Base-by-base conservation (phyloP, 345 rosid species). In the Linum lewisii region DNA sequence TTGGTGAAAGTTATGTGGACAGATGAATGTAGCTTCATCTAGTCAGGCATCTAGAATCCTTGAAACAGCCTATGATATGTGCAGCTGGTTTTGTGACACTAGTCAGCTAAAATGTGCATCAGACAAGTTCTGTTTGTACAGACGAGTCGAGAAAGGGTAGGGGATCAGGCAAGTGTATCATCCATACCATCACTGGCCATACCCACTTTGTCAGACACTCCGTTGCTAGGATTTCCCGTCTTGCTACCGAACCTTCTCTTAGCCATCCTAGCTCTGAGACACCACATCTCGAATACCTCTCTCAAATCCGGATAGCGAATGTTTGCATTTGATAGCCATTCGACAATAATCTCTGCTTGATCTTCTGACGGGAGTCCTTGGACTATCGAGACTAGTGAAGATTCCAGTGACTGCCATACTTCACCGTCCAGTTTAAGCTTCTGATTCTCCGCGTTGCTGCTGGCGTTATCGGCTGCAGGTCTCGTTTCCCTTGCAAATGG, bases 271-370 rank as follows among this genome's bases (percentile, higher is more conserved):
- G 95, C 79, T 72, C 93, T 74, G 68, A 75, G 83, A 75, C 96
- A 86, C 98, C 96, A 92, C 51, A 79, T 79, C 69, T 92, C 96
- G 63, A 88, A 88, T 52, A 88, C 98, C 73, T 92, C 95, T 0
- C 93, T 84, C 64, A 92, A 75, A 73, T 92, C 95, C 16, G 96
- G 98, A 81, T 88, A 92, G 36, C 21, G 60, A 37, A 75, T 47
- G 63, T 75, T 69, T 54, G 81, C 78, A 8, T 74, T 79, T 16
- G 71, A 75, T 62, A 88, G 70, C 98, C 98, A 92, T 54, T 84
- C 93, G 2, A 81, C 75, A 75, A 92, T 72, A 77, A 92, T 82
- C 77, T 81, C 83, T 23, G 96, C 86, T 66, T 84, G 96, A 34
- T 92, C 84, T n/a, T 64, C 68, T 6, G 96, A 88, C 53, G 96